Evolutionary conservation across 73 alveolate species (phyloP), one percentile per base, ranked within the genome.

Genomic region (Urostyla sp.): DNA sequence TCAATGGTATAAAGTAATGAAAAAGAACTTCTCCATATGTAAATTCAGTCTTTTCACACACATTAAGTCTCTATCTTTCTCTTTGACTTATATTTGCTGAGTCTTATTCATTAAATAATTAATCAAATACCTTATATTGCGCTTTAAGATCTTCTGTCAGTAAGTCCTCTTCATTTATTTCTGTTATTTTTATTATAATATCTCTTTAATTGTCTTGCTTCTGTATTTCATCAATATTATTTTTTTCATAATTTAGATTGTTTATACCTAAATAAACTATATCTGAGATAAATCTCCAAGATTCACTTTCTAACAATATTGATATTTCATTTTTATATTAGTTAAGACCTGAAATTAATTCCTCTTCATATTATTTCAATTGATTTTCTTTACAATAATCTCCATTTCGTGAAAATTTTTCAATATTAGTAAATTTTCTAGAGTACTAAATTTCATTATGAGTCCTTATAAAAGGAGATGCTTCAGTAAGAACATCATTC

Each of bases 11-110:
- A 21, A 56, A 67, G 31, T 86, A 45, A 11, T 61, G 45, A 67
- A 86, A 86, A 23, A 80, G 72, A 6, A 86, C 84, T 53, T 86
- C 94, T 36, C 94, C 94, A 80, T 86, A 86, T 11, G 94, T 86
- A 45, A 66, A 86, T 53, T 85, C 85, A 40, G 77, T 32, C 26
- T 85, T 54, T 28, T 52, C 72, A 0, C 74, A 45, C 6, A 79
- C 51, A 23, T 59, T 63, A 34, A 52, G 36, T 31, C 93, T 75
- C 50, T 78, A 44, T 28, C 93, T 75, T 55, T 85, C 93, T 26
- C 37, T 32, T 30, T 76, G 45, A 1, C 87, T 72, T 0, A 82
- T 52, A 13, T 24, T 18, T 3, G 61, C 80, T 23, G 67, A 66
- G 6, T 82, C 91, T 28, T 58, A 72, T 27, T 67, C 28, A 11